A percentile compares a stretch with the other conserved stretches of the same genome.
Conservation (phyloP, 164 flowering plant genomes). For the Magnolia officinalis region DNA sequence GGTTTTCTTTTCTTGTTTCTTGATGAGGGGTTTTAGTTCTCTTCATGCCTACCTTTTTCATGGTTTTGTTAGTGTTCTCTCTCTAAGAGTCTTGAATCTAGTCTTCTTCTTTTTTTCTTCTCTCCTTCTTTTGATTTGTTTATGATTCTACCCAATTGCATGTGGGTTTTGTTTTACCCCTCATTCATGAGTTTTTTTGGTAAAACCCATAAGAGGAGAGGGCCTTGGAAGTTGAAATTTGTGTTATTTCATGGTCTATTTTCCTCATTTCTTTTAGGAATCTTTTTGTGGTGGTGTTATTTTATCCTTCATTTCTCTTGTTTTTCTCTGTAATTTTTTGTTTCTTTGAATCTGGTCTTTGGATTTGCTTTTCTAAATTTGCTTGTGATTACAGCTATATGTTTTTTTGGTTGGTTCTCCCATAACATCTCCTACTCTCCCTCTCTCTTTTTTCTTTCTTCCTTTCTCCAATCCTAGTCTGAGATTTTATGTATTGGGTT, state of each 20-base stretch:
- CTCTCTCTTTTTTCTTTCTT: neutral
- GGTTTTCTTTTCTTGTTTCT: neutral
- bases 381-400: neutral
- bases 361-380: neutral
- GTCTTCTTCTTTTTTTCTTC: too few relatives aligned
- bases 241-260: neutral
- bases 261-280: neutral
- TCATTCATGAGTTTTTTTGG: neutral
- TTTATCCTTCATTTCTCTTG: neutral
- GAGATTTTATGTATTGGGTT: neutral
- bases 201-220: neutral
- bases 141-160: neutral
- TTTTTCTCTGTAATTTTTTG: neutral
- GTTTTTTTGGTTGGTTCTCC: neutral
- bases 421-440: neutral
- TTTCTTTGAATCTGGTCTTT: neutral
- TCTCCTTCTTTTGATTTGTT: neutral
- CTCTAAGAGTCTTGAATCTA: neutral
- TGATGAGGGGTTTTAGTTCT: neutral
- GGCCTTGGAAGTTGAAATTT: neutral
- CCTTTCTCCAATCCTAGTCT: neutral
- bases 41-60: neutral
- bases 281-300: neutral
- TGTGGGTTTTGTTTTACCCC: neutral
- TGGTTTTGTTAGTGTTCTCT: neutral